Base-by-base conservation (phyloP, 495 filamentous ascomycete genomes). In the Penicillium coffeae region DNA sequence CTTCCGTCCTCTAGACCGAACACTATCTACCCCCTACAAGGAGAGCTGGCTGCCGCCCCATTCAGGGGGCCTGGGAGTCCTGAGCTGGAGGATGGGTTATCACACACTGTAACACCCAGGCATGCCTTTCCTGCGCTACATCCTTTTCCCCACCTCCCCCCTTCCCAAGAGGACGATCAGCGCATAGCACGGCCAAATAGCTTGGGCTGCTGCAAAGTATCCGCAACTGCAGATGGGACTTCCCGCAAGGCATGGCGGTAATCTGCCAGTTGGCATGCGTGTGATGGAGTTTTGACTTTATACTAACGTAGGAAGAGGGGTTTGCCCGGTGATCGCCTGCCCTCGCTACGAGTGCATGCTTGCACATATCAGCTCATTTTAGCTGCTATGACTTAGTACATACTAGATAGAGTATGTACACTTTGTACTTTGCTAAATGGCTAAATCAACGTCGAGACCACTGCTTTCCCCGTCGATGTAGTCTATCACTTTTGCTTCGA, bases 171-270 rank as follows among this genome's bases (percentile, higher is more conserved):
- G 47, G 46, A 47, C 47, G 55, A 45, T 54, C 55, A 37, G 35
- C 50, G 54, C 58, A 57, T 22, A 35, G 15, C 18, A 20, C 27
- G n/a, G 55, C 48, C 46, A 32, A 37, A 52, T 46, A 16, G 37
- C 52, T 50, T 48, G 55, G 52, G 48, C 47, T 39, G 55, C 42
- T 55, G 48, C 55, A 50, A 22, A 30, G 30, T 36, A 36, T 33
- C 54, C 44, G 41, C 21, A 42, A 15, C 46, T 53, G 58, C 58
- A 56, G 59, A 56, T 56, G 52, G 47, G 48, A 60, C 58, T 27
- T 38, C 14, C 25, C 15, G 37, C 32, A 18, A 40, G 44, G 38
- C 39, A 51, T 51, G 18, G 10, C 42, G 27, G 35, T 42, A 42
- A 30, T n/a, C 21, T 7, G 21, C 16, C 33, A 22, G 13, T 47